Conservation (phyloP, 208 protist genomes). For the Blastocrithidia nonstop region DNA sequence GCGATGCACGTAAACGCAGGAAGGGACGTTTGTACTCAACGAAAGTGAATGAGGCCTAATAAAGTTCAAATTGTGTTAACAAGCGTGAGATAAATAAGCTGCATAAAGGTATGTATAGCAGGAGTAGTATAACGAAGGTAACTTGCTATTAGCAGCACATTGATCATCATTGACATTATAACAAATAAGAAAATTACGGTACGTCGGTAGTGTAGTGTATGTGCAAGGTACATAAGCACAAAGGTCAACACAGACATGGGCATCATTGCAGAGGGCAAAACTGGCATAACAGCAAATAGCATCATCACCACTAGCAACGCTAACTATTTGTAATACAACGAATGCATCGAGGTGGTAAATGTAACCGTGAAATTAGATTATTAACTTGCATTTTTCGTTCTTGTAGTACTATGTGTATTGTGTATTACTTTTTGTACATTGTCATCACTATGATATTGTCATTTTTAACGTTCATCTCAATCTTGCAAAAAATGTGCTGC, state of each 20-base stretch:
- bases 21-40: constrained; percentile 57
- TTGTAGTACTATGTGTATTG: no score
- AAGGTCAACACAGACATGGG: constrained; percentile 42
- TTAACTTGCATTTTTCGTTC: no score
- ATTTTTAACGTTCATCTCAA: no score
- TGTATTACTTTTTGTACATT: no score
- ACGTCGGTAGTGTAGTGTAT: constrained; percentile 57
- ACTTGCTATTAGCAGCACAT: constrained; percentile 36
- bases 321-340: constrained; percentile 15
- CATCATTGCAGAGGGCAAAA: constrained; percentile 52
- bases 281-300: constrained; percentile 58
- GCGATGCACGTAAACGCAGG: constrained; percentile 48
- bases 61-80: no score
- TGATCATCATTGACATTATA: constrained; percentile 21
- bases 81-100: no score
- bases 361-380: no score
- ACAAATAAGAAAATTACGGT: constrained; percentile 34
- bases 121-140: no score
- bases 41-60: constrained; percentile 57
- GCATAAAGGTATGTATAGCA: no score
- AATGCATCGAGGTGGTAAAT: no score
- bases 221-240: constrained; percentile 53
- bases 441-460: no score
- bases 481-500: no score
- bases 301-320: constrained; percentile 26